phyloP scores from a whole-genome alignment of 495 filamentous ascomycete species.

The Bacidia rubella region DNA sequence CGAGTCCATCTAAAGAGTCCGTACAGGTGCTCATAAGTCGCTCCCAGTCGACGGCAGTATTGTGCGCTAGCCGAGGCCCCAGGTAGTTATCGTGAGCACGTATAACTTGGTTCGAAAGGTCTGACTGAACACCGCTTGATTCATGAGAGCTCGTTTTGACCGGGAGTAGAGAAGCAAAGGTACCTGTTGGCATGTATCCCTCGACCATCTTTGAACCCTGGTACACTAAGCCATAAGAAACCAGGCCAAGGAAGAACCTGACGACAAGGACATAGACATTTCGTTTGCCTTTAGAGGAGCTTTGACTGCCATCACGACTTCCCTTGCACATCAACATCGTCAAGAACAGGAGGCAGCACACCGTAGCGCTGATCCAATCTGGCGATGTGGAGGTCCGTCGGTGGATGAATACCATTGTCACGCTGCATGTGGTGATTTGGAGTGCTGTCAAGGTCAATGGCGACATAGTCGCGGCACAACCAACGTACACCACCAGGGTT shows the following conservation, averaged over 20 bases:
- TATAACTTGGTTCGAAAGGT: conserved; percentile 32
- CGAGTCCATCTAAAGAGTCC: conserved; percentile 32
- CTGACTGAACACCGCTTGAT: conserved; percentile 14
- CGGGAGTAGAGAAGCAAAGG: not conserved
- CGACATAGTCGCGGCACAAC: not conserved
- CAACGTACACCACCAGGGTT: not conserved
- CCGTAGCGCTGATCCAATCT: conserved; percentile 2
- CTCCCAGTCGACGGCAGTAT: conserved; percentile 38
- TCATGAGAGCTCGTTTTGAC: not conserved
- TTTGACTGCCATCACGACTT: not conserved
- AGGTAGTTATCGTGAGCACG: conserved; percentile 35
- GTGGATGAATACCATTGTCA: conserved; percentile 1
- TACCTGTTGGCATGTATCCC: not conserved
- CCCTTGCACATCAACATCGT: not conserved
- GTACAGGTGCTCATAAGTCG: conserved; percentile 36
- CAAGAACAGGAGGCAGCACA: conserved; percentile 7
- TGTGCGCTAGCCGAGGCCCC: conserved; percentile 34
- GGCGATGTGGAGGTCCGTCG: not conserved
- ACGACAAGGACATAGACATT: not conserved
- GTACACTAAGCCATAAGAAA: conserved; percentile 5
- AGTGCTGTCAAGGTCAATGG: not conserved
- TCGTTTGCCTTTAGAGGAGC: not conserved
- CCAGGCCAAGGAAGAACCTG: not conserved
- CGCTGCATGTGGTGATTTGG: not conserved
- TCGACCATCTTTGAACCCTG: not conserved